Evolutionary conservation across 2,329 filamentous ascomycete species (phyloP), one percentile per base, ranked within the genome.

Genomic region (Sporothrix brasiliensis): DNA sequence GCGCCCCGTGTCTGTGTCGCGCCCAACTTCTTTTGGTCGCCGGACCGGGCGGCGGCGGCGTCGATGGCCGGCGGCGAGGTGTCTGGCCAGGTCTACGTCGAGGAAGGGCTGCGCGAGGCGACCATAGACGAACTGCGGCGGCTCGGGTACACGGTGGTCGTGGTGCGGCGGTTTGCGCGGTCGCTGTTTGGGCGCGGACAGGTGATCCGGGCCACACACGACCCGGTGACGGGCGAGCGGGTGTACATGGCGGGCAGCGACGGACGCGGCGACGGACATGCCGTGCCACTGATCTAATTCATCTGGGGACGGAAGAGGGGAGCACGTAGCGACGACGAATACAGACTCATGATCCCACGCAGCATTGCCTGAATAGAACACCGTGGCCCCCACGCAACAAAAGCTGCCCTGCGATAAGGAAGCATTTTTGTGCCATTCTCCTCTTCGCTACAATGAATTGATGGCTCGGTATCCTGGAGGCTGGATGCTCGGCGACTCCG

Each of bases 181-280:
- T 84, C 85, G 0, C 82, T 91, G 80, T 97, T 97, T 81, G 94
- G 94, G 0, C 84, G 93, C 2, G 94, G 94, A 0, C 94, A 97
- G 82, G 85, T 97, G 56, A 94, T 97, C 72, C 83, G 91, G 65
- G 87, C 88, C 75, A 88, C 90, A 77, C 82, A 89, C 24, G 93
- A 97, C 74, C 78, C 82, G 0, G 76, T 85, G 5, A 91, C 93
- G 50, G 88, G 88, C 2, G 83, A 86, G 60, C 83, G 87, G 5
- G 85, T 97, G 0, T 97, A 92, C 85, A 94, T 91, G 71, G 94
- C 89, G 0, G 94, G 93, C 0, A 97, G 94, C 78, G 94, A 98
- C 81, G 85, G 87, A 74, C 87, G 94, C 72, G 94, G 91, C 0
- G 94, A 98, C 80, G 94, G 94, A 1, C 70, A 73, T n/a, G 73